These are phyloP conservation scores for Thermothielavioides terrestris DNA, from an alignment of 495 filamentous ascomycete genomes.

Conservation along the genomic window DNA sequence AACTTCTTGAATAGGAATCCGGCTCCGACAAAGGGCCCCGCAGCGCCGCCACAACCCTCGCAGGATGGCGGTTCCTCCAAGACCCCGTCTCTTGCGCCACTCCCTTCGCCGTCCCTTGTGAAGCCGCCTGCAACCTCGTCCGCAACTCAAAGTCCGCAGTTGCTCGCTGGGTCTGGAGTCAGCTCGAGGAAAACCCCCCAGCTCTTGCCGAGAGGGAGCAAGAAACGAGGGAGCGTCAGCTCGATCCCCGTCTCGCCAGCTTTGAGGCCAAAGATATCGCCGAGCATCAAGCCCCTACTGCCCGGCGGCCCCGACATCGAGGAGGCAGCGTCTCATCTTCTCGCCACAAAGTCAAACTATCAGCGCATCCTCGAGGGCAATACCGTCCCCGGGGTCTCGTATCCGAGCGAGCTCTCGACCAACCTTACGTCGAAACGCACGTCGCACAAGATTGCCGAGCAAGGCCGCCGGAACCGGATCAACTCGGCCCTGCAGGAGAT, in stretches of 20 bases:
- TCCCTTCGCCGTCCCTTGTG: conserved; percentile 39
- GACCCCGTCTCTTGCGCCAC: conserved; percentile 31
- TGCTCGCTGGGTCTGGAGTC: conserved; percentile 30
- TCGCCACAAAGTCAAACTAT: conserved; percentile 94
- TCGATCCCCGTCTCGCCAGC: conserved; percentile 76
- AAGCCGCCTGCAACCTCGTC: conserved; percentile 31
- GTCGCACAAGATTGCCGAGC: conserved; percentile 95
- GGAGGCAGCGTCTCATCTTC: conserved; percentile 71
- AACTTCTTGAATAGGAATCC: conserved; percentile 38
- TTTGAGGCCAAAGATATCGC: conserved; percentile 84
- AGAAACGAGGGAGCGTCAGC: conserved; percentile 68
- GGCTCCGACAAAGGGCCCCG: conserved; percentile 38
- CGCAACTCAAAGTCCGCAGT: conserved; percentile 47
- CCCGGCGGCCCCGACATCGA: conserved; percentile 52
- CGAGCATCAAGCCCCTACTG: conserved; percentile 84
- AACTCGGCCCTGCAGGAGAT: conserved; percentile 92
- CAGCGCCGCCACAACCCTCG: conserved; percentile 27
- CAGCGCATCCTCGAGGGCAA: conserved; percentile 95
- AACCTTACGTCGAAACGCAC: conserved; percentile 94
- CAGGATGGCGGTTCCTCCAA: conserved; percentile 25
- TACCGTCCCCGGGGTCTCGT: conserved; percentile 78
- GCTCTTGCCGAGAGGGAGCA: conserved; percentile 37
- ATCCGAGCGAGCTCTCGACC: conserved; percentile 81
- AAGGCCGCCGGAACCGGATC: conserved; percentile 89
- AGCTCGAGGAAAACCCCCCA: conserved; percentile 38